Percentiles rank a stretch among this genome's conserved stretches.
phyloP scores from a whole-genome alignment of 257 asterid genomes.

The Eucommia ulmoides region DNA sequence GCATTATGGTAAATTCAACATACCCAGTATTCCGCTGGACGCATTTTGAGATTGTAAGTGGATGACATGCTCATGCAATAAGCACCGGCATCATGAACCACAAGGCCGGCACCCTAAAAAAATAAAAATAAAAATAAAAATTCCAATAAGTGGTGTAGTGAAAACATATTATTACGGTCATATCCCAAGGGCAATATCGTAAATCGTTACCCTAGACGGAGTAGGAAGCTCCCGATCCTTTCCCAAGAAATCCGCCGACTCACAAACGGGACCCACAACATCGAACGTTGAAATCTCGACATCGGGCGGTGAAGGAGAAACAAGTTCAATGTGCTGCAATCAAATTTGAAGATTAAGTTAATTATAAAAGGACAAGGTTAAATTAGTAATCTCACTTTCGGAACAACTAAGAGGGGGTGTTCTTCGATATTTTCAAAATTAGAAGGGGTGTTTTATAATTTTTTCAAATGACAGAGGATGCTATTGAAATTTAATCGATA shows the following conservation, averaged over 20 bases:
- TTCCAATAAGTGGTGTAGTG: neutral
- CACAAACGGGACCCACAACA: conserved; percentile 93
- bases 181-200: too few species aligned
- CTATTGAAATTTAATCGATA: too few species aligned
- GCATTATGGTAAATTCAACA: conserved; percentile 8
- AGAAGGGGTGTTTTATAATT: too few species aligned
- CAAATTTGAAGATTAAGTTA: conserved; percentile 3
- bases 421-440: too few species aligned
- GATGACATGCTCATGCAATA: conserved; percentile 99
- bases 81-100: conserved; percentile 98
- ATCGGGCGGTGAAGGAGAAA: conserved; percentile 54
- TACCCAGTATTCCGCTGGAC: conserved; percentile 96
- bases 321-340: conserved; percentile 89
- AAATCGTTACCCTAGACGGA: conserved; percentile 46
- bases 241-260: conserved; percentile 96
- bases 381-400: too few species aligned
- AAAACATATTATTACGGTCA: neutral
- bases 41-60: conserved; percentile 97
- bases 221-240: conserved; percentile 80
- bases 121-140: conserved; percentile 6
- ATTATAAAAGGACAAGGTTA: conserved; percentile 2
- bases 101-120: conserved; percentile 83
- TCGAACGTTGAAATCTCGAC: conserved; percentile 61
- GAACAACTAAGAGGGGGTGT: too few species aligned
- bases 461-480: too few species aligned